Evolutionary conservation across 805 yeast species (phyloP), one percentile per base, ranked within the genome.

Genomic region (Saccharomycopsis guyanensis): DNA sequence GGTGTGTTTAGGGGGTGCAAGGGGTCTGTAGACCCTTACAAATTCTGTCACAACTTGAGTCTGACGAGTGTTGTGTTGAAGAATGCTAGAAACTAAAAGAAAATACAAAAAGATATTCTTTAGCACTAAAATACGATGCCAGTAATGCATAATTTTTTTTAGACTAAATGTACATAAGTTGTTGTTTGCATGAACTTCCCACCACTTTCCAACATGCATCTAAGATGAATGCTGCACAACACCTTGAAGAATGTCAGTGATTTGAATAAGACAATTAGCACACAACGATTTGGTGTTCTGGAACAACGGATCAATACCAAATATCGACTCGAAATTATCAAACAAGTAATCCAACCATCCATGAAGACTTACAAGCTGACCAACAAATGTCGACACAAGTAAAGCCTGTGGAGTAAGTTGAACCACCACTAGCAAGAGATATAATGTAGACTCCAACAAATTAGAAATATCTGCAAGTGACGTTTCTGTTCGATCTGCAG

Each of bases 311-410:
- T 33, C 46, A n/a, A 35, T 43, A 12, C 49, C 49, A 36, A 47
- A 48, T 18, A 33, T 34, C 18, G 33, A 31, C 13, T 43, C 43
- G 29, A 43, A 45, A 31, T 50, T 45, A 20, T 47, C 53, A 25
- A 50, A 50, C 38, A 43, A 33, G 22, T 47, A 35, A 40, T 47
- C 45, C 27, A 50, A 35, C 53, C 53, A 50, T 12, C 34, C 40
- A 27, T 44, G 44, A 23, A 33, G 24, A 20, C 13, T 40, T 22
- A 41, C 27, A 16, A 50, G 16, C 15, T 39, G 32, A 18, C 25
- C 24, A 7, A 22, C 24, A 33, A 47, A 47, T 4, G 34, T 16
- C 2, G 37, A 29, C 16, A 50, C 13, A n/a, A 44, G 38, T 13
- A 45, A 3, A 10, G 31, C 10, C 19, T 29, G 22, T 22, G 37